Base-by-base conservation (phyloP, 1,139 yeast species). In the Hemisphaericaspora xylanilytica region DNA sequence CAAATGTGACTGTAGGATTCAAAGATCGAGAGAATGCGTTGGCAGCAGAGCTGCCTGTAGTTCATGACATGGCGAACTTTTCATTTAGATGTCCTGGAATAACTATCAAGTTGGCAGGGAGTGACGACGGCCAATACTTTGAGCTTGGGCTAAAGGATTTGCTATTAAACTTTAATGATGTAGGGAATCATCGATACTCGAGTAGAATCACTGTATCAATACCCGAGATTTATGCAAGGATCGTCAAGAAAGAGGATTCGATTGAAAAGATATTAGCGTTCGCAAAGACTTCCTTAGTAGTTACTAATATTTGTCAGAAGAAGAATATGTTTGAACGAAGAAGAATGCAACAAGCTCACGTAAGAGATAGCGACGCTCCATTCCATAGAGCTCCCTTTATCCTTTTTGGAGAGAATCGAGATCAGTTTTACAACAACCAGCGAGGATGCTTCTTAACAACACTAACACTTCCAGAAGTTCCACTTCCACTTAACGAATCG, bases 381-480 rank as follows among this genome's bases (percentile, higher is more conserved):
- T 88, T 78, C 48, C 94, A 86, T 49, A 64, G 98, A 38, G 67
- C 80, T 16, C 82, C 95, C 0, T 89, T 88, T 53, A 58, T 90
- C 27, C 59, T 90, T 13, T 74, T 75, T 8, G 70, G 69, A 10
- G 70, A 73, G 14, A 61, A 65, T 14, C 68, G 80, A 40, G 70
- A 72, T 37, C 55, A 60, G 0, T 53, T 54, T 2, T 85, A 83
- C 50, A 57, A 65, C 11, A 63, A 66, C 16, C 66, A 73, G 2
- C 67, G 59, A 49, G 80, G 83, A 0, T 63, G 78, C n/a, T 70
- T 82, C 12, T 59, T 70, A 11, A 81, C 89, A 0, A 75, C 87
- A 0, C 63, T 83, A 9, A 73, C 90, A 0, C 51, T 86, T 2
- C 92, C 95, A 0, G 70, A 73, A 36, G 77, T 80, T 2, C 77